Evolutionary conservation across 805 yeast genomes (phyloP).

Genomic region (Hanseniaspora taiwanica): DNA sequence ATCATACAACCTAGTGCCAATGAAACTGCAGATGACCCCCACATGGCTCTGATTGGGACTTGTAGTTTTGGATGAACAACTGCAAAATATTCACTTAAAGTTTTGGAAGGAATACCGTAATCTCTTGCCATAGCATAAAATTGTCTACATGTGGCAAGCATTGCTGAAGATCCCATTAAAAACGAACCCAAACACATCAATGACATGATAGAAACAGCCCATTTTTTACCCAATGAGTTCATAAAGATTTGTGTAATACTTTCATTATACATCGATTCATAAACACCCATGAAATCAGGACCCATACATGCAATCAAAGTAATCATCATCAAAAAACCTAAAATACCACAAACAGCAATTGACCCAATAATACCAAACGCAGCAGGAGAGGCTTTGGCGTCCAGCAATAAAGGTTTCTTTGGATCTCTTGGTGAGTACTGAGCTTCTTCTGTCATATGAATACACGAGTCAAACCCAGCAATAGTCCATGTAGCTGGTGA

Average conservation of each 20-base stretch:
- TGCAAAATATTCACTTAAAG: slow-evolving; percentile 39
- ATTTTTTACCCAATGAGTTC: slow-evolving; percentile 47
- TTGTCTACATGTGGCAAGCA: slow-evolving; percentile 50
- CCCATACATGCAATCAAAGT: slow-evolving; percentile 42
- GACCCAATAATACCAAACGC: slow-evolving; percentile 55
- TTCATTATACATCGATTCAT: slow-evolving; percentile 35
- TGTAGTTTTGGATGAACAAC: slow-evolving; percentile 39
- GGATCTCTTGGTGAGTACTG: slow-evolving; percentile 31
- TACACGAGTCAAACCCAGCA: slow-evolving; percentile 59
- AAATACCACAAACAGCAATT: slow-evolving; percentile 39
- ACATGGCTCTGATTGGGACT: slow-evolving; percentile 51
- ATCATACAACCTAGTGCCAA: slow-evolving; percentile 43
- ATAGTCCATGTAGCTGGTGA: slow-evolving; percentile 67
- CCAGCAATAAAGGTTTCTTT: slow-evolving; percentile 4
- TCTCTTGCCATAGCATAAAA: slow-evolving; percentile 65
- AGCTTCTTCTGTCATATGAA: slow-evolving; percentile 65
- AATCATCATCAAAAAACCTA: slow-evolving; percentile 46
- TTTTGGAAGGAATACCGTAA: slow-evolving; percentile 49
- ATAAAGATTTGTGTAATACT: slow-evolving; percentile 51
- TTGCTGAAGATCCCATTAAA: slow-evolving; percentile 50
- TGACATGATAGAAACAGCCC: slow-evolving; percentile 54
- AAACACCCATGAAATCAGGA: slow-evolving; percentile 26
- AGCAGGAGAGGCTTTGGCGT: slow-evolving; percentile 26
- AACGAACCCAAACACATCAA: slow-evolving; percentile 47
- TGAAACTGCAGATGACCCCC: slow-evolving; percentile 38